Conservation (phyloP, 805 yeast genomes). For the Metschnikowia cubensis region DNA sequence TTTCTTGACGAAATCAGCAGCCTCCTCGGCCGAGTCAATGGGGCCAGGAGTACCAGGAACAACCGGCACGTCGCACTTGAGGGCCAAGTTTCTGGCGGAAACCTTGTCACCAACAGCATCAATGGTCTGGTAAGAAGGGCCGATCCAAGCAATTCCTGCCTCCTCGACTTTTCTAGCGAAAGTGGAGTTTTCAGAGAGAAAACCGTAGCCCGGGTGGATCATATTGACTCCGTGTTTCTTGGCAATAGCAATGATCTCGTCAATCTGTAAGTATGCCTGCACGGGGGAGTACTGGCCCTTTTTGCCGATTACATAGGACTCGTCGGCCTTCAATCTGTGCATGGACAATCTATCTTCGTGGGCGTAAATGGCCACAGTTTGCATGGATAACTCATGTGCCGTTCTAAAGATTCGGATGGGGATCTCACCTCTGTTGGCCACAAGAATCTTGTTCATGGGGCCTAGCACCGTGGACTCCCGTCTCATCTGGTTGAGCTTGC, state of each 20-base stretch:
- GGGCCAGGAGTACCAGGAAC: constrained; percentile 99
- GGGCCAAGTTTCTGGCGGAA: constrained; percentile 85
- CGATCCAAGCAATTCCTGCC: constrained; percentile 92
- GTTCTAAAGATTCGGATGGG: constrained; percentile 90
- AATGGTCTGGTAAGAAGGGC: constrained; percentile 83
- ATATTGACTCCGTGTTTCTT: constrained; percentile 34
- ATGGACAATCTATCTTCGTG: constrained; percentile 92
- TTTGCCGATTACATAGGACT: constrained; percentile 86
- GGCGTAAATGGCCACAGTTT: constrained; percentile 94
- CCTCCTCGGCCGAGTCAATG: constrained; percentile 74
- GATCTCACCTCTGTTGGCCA: constrained; percentile 82
- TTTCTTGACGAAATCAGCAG: constrained; percentile 69
- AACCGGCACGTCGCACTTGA: constrained; percentile 76
- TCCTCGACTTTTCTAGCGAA: constrained; percentile 89
- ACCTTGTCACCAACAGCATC: constrained; percentile 97
- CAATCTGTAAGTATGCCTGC: constrained; percentile 92
- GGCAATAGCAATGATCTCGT: constrained; percentile 85
- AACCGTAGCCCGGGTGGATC: constrained; percentile 49
- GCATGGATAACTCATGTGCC: constrained; percentile 96
- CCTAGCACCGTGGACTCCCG: constrained; percentile 42
- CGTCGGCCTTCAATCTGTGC: constrained; percentile 94
- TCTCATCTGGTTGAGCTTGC: constrained; percentile 37
- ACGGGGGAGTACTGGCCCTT: constrained; percentile 92
- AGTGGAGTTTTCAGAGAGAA: constrained; percentile 85
- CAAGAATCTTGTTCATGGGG: constrained; percentile 58